phyloP scores from a whole-genome alignment of 2,329 filamentous ascomycete genomes.

The Emericellopsis cladophorae region DNA sequence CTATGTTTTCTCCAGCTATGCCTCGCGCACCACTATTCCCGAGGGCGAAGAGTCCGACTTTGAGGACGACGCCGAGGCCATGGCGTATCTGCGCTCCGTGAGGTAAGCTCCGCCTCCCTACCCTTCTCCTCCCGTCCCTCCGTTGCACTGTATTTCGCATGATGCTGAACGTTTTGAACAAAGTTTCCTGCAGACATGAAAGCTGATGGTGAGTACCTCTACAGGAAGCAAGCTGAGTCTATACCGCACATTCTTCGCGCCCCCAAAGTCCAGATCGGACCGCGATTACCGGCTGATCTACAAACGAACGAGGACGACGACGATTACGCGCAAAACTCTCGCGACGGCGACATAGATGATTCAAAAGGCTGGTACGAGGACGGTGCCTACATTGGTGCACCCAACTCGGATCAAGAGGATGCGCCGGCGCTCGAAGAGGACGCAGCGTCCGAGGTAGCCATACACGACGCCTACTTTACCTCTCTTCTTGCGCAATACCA shows the following conservation, averaged over 20 bases:
- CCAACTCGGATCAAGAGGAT: constrained; percentile 21
- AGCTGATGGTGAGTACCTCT: constrained; percentile 35
- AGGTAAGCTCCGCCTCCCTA: constrained; percentile 36
- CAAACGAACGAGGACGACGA: constrained; percentile 17
- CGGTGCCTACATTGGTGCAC: constrained; percentile 62
- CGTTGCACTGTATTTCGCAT: constrained; percentile 1
- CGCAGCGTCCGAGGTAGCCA: constrained; percentile 20
- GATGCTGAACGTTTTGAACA: constrained; percentile 1
- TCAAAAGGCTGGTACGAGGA: constrained; percentile 59
- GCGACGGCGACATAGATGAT: constrained; percentile 36
- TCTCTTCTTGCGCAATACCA: constrained; percentile 54
- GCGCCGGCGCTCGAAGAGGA: constrained; percentile 13
- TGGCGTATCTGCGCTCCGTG: constrained; percentile 60
- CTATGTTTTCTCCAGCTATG: constrained; percentile 55
- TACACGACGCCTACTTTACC: constrained; percentile 55
- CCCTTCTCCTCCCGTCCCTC: background rate
- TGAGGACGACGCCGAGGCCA: constrained; percentile 53
- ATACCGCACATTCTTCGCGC: constrained; percentile 64
- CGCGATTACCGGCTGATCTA: constrained; percentile 29
- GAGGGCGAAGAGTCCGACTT: constrained; percentile 50
- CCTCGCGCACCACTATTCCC: constrained; percentile 29
- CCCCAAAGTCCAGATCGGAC: constrained; percentile 38
- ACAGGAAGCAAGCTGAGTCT: constrained; percentile 60
- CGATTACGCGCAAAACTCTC: constrained; percentile 26
- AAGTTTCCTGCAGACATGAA: constrained; percentile 2